These are phyloP conservation scores for Acacia concinna DNA, from an alignment of 331 rosid species.

Conservation along the genomic window DNA sequence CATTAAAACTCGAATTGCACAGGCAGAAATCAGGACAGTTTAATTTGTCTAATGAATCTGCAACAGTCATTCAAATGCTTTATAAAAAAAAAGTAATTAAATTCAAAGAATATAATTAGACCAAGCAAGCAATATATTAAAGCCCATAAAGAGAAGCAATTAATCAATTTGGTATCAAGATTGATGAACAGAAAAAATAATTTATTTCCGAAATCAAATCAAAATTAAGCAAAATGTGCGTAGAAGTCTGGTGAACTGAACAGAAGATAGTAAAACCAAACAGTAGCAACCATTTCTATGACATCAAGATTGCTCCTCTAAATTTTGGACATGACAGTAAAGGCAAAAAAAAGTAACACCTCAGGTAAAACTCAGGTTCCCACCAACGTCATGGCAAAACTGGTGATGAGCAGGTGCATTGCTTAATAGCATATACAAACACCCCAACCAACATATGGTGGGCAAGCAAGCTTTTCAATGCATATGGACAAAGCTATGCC, in stretches of 20 bases:
- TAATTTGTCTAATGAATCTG: neutral
- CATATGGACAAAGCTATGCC: conserved; percentile 27
- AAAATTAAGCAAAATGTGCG: conserved; percentile 20
- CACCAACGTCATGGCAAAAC: conserved; percentile 48
- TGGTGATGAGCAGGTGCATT: conserved; percentile 43
- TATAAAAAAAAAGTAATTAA: neutral
- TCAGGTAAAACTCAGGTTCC: conserved; percentile 29
- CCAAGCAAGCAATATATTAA: neutral
- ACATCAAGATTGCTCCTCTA: conserved; percentile 30
- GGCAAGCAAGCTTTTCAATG: conserved; percentile 38
- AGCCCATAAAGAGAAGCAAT: neutral
- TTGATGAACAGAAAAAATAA: neutral
- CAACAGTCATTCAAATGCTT: neutral
- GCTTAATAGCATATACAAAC: conserved; percentile 32
- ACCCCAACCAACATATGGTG: conserved; percentile 36
- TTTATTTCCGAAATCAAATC: neutral
- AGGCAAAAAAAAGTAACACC: conserved; percentile 19
- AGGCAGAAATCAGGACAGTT: neutral
- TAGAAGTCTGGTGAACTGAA: conserved; percentile 15
- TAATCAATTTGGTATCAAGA: neutral
- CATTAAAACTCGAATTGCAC: neutral
- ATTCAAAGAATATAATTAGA: neutral
- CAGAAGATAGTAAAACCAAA: too few species aligned
- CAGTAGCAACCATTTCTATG: conserved; percentile 19
- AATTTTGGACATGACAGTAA: conserved; percentile 21